Base-by-base conservation (phyloP, 2,329 filamentous ascomycete species). In the Exophiala sp. region DNA sequence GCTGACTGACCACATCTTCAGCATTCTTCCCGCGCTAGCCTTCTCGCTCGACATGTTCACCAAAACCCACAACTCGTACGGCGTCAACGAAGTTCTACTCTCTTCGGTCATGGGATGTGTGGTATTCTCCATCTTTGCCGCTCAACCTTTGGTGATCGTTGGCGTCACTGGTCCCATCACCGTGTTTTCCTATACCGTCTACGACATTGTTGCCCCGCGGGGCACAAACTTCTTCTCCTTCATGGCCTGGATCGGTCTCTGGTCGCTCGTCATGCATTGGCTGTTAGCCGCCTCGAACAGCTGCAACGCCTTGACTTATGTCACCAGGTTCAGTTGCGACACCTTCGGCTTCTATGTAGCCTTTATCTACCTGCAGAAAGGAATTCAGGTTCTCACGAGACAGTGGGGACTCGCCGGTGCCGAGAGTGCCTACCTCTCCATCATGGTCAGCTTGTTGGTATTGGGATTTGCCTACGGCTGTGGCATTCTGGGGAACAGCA, bases 311-410 rank as follows among this genome's bases (percentile, higher is more conserved):
- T 74, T 95, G n/a, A 83, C 82, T 63, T 95, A 90, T 67, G 88
- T 95, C 18, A 95, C 89, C 1, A 79, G 88, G 11, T 95, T 95
- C 65, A 88, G 88, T 19, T 95, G 89, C 69, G 89, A 95, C 66
- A 93, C 91, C 62, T 95, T 95, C 59, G 89, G 88, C 43, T 94
- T 95, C 70, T 95, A 95, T 65, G 88, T 95, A 41, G 88, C 88
- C 49, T 89, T 86, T 64, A 91, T 95, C 67, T 95, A 95, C 65
- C 75, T 95, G 16, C 88, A 95, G 64, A 95, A 95, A 68, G 88
- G 88, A 13, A 84, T 95, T 55, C 87, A 95, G 68, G 86, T 94
- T 11, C 77, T 95, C 16, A 83, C 82, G 37, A 78, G 84, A 10
- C 85, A 94, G 62, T 89, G 86, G 67, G 71, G 62, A 63, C 74